These are phyloP conservation scores for Plasmodium malariae DNA, from an alignment of 169 alveolate genomes.

Conservation along the genomic window DNA sequence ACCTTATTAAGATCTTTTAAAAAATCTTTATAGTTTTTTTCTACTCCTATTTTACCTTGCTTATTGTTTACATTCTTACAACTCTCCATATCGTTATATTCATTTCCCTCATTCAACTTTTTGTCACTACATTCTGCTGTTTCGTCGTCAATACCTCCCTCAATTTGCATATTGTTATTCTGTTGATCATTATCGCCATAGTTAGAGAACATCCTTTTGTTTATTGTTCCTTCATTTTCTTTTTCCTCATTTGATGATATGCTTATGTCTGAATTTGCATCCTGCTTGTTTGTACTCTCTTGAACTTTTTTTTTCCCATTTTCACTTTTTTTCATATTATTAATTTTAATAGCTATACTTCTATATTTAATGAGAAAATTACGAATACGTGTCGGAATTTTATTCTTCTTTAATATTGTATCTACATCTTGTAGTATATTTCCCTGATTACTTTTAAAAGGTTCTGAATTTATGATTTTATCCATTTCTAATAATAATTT, in stretches of 20 bases:
- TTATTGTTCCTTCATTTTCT: too few relatives aligned
- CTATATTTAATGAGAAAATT: slow-evolving; percentile 70
- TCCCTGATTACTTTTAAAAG: slow-evolving; percentile 63
- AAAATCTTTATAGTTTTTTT: slow-evolving; percentile 12
- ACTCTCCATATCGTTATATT: not conserved
- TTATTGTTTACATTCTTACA: not conserved
- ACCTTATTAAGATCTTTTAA: slow-evolving; percentile 57
- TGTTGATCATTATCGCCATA: not conserved
- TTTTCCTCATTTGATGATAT: not conserved
- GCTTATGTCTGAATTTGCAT: not conserved
- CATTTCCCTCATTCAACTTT: not conserved
- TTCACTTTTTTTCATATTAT: not conserved
- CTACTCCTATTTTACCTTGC: not conserved
- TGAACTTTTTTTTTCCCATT: not conserved
- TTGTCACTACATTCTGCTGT: not conserved
- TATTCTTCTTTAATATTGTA: slow-evolving; percentile 57
- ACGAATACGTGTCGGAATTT: slow-evolving; percentile 45
- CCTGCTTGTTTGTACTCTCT: not conserved
- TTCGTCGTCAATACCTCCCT: not conserved
- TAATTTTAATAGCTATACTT: slow-evolving; percentile 24
- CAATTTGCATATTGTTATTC: not conserved
- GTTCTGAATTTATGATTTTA: slow-evolving; percentile 64
- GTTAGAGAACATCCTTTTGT: too few relatives aligned
- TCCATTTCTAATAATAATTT: slow-evolving; percentile 37
- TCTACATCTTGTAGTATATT: slow-evolving; percentile 56